Evolutionary conservation across 2,329 filamentous ascomycete genomes (phyloP).

Genomic region (Cladosporium velox): DNA sequence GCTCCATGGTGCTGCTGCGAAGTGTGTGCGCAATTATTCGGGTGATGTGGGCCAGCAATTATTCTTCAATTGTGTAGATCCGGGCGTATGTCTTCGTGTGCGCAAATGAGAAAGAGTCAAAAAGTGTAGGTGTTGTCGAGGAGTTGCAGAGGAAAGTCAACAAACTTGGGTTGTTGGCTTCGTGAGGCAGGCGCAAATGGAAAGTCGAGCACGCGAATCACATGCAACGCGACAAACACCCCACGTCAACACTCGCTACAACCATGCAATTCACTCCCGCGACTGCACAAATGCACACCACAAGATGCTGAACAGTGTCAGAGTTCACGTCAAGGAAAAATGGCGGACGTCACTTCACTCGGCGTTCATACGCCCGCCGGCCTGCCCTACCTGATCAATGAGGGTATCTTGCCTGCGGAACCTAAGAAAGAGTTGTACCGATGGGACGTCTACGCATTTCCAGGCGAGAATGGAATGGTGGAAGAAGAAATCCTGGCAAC

Average conservation of each 20-base stretch:
- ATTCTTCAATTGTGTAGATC: background rate
- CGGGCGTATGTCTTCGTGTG: background rate
- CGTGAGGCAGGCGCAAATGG: background rate
- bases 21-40: background rate
- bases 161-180: background rate
- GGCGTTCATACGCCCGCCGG: conserved; percentile 87
- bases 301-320: conserved; percentile 11
- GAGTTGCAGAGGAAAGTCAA: background rate
- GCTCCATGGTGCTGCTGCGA: conserved; percentile 25
- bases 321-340: conserved; percentile 42
- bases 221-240: conserved; percentile 4
- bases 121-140: background rate
- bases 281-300: background rate
- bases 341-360: conserved; percentile 89
- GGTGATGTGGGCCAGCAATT: background rate
- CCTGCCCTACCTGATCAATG: conserved; percentile 77
- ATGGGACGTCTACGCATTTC: conserved; percentile 67
- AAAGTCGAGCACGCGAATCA: conserved; percentile 1
- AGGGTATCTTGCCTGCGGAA: conserved; percentile 72
- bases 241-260: conserved; percentile 5
- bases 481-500: conserved; percentile 84
- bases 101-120: background rate
- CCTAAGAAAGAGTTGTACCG: conserved; percentile 67
- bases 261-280: conserved; percentile 2
- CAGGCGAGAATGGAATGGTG: conserved; percentile 41